Conservation (phyloP, 2,329 filamentous ascomycete genomes). For the Phaeosphaeriaceae sp. region DNA sequence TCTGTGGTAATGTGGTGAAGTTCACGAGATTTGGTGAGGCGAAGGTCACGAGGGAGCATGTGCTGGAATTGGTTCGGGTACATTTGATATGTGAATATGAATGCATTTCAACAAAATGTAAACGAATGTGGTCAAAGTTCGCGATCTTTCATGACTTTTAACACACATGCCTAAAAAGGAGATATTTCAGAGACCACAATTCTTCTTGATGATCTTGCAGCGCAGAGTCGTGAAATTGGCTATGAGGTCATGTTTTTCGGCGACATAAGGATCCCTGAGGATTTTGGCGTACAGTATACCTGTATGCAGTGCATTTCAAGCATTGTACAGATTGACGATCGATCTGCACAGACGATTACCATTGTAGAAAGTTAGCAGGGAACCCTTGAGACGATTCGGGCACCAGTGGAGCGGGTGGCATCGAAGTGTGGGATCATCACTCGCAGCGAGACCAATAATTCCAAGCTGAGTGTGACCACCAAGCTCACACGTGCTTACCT, state of each 20-base stretch:
- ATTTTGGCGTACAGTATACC: background rate
- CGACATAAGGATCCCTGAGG: background rate
- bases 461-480: constrained; percentile 23
- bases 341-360: background rate
- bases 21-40: background rate
- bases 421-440: constrained; percentile 19
- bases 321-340: background rate
- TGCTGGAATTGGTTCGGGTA: background rate
- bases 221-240: background rate
- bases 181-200: background rate
- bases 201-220: background rate
- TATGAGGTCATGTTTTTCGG: constrained; percentile 1
- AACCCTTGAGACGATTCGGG: constrained; percentile 23
- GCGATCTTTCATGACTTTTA: too few relatives aligned
- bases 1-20: background rate
- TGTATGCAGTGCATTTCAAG: background rate
- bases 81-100: background rate
- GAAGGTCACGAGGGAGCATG: background rate
- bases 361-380: constrained; percentile 7
- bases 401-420: constrained; percentile 23
- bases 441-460: constrained; percentile 20
- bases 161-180: too few relatives aligned
- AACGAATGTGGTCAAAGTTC: background rate
- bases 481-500: constrained; percentile 34
- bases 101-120: background rate